phyloP scores from a whole-genome alignment of 139 green algal genomes.

The Chlamydomonas sphaeroides region DNA sequence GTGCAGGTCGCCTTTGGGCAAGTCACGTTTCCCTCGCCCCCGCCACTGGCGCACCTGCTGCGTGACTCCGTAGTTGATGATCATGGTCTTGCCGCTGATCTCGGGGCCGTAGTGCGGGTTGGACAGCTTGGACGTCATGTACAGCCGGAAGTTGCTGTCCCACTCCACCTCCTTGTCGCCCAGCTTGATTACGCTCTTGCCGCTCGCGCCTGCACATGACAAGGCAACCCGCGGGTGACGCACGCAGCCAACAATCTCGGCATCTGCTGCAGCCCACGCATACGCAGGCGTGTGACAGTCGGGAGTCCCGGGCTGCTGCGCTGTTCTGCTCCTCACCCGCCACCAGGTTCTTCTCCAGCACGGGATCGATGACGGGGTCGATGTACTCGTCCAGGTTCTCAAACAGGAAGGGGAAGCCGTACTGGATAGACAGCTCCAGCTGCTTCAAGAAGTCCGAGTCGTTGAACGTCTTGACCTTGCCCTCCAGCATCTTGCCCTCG shows the following conservation, averaged over 20 bases:
- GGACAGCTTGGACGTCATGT: conserved; percentile 74
- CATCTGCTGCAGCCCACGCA: no score
- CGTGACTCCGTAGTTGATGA: conserved; percentile 90
- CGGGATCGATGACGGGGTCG: conserved; percentile 90
- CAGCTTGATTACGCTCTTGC: conserved; percentile 74
- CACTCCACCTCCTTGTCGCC: conserved; percentile 91
- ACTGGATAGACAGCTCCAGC: conserved; percentile 92
- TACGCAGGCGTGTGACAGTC: no score
- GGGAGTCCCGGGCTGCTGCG: no score
- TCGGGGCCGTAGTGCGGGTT: conserved; percentile 92
- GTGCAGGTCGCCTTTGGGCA: no score
- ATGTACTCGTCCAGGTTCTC: conserved; percentile 94
- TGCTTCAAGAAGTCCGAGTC: conserved; percentile 93
- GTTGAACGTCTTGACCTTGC: conserved; percentile 89
- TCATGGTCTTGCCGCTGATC: conserved; percentile 80
- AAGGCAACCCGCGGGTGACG: no score
- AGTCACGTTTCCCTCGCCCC: no score
- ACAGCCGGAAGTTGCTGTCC: conserved; percentile 85
- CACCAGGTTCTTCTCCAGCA: conserved; percentile 87
- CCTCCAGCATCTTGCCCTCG: conserved; percentile 86
- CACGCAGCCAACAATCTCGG: no score
- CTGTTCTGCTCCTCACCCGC: no score
- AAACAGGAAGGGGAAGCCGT: conserved; percentile 91
- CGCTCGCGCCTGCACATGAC: conserved; percentile 36
- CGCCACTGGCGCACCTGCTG: conserved; percentile 39